A percentile compares a stretch with the other conserved stretches of the same genome.
Evolutionary conservation across 352 stramenopile genomes (phyloP).

Genomic region (Pythium scleroteichum): DNA sequence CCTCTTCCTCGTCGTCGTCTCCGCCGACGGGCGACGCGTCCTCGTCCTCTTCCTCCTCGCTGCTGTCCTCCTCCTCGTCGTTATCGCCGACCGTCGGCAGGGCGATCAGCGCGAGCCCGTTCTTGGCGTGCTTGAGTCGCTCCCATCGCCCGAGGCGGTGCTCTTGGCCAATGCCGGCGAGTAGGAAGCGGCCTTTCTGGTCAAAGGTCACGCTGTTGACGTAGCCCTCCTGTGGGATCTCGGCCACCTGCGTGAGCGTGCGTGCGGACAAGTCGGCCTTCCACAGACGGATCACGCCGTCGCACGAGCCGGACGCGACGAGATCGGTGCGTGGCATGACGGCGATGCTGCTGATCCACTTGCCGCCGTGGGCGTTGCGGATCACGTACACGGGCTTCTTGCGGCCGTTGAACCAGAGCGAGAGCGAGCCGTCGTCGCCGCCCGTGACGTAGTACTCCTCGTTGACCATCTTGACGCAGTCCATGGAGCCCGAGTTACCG

Average conservation of each 20-base stretch:
- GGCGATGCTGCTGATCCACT: conserved; percentile 90
- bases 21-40: conserved; percentile 31
- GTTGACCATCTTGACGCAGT: conserved; percentile 91
- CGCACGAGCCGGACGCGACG: conserved; percentile 87
- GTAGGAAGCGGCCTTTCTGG: conserved; percentile 82
- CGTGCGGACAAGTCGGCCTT: conserved; percentile 75
- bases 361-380: conserved; percentile 83
- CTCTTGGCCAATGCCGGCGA: conserved; percentile 91
- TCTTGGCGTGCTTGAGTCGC: conserved; percentile 83
- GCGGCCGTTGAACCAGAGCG: conserved; percentile 92
- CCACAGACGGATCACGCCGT: conserved; percentile 93
- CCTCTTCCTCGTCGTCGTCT: conserved; percentile 11
- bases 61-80: conserved; percentile 22
- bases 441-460: conserved; percentile 94
- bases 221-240: conserved; percentile 73
- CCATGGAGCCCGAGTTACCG: conserved; percentile 88
- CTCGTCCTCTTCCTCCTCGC: conserved; percentile 32
- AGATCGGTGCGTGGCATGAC: conserved; percentile 91
- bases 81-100: conserved; percentile 62
- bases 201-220: conserved; percentile 80
- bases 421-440: conserved; percentile 88
- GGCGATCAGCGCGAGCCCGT: conserved; percentile 89
- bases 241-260: conserved; percentile 61
- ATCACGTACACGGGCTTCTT: conserved; percentile 92
- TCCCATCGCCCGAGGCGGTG: conserved; percentile 93